These are phyloP conservation scores for Crithidia mellificae DNA, from an alignment of 208 protist species.

Conservation along the genomic window DNA sequence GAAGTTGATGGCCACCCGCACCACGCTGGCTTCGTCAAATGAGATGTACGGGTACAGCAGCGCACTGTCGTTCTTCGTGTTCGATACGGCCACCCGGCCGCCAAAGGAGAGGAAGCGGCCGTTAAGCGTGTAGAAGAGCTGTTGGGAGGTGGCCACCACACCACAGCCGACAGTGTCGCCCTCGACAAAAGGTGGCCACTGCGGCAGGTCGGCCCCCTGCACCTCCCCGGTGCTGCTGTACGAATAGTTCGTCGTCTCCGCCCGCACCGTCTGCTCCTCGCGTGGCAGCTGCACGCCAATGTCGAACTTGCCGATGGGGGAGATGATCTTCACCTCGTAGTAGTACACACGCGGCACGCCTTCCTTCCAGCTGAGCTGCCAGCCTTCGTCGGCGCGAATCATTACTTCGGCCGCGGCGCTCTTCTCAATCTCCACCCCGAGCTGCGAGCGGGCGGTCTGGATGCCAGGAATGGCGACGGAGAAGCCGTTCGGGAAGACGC, in stretches of 20 bases:
- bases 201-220: slow-evolving; percentile 32
- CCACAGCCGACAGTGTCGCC: slow-evolving; percentile 87
- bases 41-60: slow-evolving; percentile 67
- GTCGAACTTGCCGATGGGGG: slow-evolving; percentile 37
- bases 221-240: slow-evolving; percentile 71
- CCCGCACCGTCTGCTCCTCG: slow-evolving; percentile 25
- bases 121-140: slow-evolving; percentile 88
- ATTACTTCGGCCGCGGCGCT: slow-evolving; percentile 39
- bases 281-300: slow-evolving; percentile 41
- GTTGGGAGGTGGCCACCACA: slow-evolving; percentile 62
- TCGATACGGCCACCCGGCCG: slow-evolving; percentile 42
- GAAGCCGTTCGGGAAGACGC: slow-evolving; percentile 82
- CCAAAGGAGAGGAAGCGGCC: slow-evolving; percentile 75
- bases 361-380: slow-evolving; percentile 74
- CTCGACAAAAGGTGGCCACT: slow-evolving; percentile 61
- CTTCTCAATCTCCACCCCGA: slow-evolving; percentile 77
- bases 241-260: slow-evolving; percentile 52
- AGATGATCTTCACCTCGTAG: slow-evolving; percentile 81
- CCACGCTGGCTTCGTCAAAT: slow-evolving; percentile 54
- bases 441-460: slow-evolving; percentile 56
- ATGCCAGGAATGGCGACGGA: slow-evolving; percentile 75
- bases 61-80: slow-evolving; percentile 31
- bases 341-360: slow-evolving; percentile 82
- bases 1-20: slow-evolving; percentile 83
- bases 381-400: slow-evolving; percentile 85